phyloP scores from a whole-genome alignment of 768 basidiomycete species.

The Mycena metata region DNA sequence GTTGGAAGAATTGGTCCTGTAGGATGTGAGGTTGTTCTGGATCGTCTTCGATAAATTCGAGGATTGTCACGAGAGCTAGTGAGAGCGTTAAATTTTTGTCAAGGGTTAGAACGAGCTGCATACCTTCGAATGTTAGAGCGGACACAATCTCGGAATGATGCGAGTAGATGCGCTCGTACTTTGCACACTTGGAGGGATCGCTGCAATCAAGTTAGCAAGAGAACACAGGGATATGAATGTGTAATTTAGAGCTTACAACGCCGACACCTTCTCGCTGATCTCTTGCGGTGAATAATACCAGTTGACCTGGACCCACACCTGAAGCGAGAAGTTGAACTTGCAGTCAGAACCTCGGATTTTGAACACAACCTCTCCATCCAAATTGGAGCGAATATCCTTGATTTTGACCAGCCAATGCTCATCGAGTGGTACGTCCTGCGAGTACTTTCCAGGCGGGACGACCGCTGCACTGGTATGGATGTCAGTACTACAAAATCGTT shows the following conservation, averaged over 20 bases:
- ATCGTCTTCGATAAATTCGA: slow-evolving; percentile 25
- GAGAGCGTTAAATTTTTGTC: not conserved
- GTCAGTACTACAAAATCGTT: not conserved
- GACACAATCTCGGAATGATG: slow-evolving; percentile 29
- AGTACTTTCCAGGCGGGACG: not conserved
- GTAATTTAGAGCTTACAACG: slow-evolving; percentile 8
- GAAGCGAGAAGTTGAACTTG: not conserved
- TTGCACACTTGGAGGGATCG: slow-evolving; percentile 3
- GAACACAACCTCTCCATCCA: not conserved
- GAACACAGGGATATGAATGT: not conserved
- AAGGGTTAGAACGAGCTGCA: not conserved
- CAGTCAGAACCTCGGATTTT: too few relatives aligned
- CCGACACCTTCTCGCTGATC: slow-evolving; percentile 5
- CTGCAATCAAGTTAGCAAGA: not conserved
- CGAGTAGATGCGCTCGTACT: slow-evolving; percentile 25
- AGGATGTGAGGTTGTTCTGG: slow-evolving; percentile 23
- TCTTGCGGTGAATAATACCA: slow-evolving; percentile 29
- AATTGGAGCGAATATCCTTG: slow-evolving; percentile 2
- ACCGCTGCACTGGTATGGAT: slow-evolving; percentile 3
- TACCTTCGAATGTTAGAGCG: slow-evolving; percentile 9
- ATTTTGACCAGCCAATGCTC: slow-evolving; percentile 16
- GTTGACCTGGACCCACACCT: slow-evolving; percentile 30
- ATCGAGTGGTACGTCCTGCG: not conserved
- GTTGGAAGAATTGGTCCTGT: slow-evolving; percentile 20
- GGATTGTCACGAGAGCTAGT: slow-evolving; percentile 9